phyloP scores from a whole-genome alignment of 2,329 filamentous ascomycete genomes.

The Cytospora leucostoma region DNA sequence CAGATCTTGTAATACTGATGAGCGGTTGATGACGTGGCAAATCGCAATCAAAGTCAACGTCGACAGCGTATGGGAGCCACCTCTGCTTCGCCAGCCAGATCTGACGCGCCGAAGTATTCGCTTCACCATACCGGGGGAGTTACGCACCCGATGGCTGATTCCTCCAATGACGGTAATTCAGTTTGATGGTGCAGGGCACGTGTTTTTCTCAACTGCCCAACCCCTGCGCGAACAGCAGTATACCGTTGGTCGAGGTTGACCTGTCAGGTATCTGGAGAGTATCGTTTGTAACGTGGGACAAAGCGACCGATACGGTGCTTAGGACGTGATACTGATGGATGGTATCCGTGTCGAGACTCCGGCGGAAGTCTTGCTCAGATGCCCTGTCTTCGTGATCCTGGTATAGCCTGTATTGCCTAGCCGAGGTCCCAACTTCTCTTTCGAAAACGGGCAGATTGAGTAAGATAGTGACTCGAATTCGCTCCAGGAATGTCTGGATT shows the following conservation, averaged over 20 bases:
- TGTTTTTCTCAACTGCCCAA: not conserved
- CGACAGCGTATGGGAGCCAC: conserved; percentile 9
- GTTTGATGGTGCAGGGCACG: not conserved
- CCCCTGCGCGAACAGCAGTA: not conserved
- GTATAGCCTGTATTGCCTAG: not conserved
- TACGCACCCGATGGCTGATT: conserved; percentile 14
- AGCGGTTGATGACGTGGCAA: conserved; percentile 15
- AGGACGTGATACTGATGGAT: not conserved
- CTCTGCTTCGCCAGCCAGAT: not conserved
- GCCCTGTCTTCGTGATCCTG: not conserved
- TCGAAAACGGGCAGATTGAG: not conserved
- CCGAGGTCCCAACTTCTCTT: not conserved
- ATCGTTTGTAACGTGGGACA: not conserved
- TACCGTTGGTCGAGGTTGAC: not conserved
- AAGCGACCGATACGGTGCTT: not conserved
- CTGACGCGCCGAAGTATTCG: not conserved
- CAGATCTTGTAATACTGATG: not conserved
- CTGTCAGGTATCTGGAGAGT: not conserved
- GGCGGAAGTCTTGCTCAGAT: not conserved
- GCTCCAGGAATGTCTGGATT: not conserved
- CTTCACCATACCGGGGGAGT: not conserved
- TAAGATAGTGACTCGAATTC: not conserved
- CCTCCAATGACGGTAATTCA: not conserved
- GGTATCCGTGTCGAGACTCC: not conserved
- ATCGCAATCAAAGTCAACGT: conserved; percentile 8